Evolutionary conservation across 345 rosid species (phyloP).

Genomic region (Salix brachista): DNA sequence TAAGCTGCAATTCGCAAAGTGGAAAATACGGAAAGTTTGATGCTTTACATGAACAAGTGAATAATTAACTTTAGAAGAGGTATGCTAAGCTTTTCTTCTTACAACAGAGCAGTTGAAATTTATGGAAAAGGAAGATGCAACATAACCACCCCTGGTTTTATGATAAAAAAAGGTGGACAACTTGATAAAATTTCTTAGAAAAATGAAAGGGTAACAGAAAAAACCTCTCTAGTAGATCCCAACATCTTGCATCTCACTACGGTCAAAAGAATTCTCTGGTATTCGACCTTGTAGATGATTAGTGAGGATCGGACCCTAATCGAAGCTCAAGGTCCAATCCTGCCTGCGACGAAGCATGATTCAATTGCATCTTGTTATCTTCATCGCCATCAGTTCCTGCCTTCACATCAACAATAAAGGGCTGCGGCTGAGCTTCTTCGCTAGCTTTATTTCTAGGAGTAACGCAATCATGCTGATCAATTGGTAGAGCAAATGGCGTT

Average conservation of each 20-base stretch:
- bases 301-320: constrained; percentile 19
- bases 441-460: background rate
- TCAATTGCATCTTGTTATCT: background rate
- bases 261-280: constrained; percentile 6
- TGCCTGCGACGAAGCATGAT: background rate
- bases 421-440: background rate
- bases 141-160: background rate
- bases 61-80: background rate
- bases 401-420: background rate
- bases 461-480: background rate
- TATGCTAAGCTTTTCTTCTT: background rate
- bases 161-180: background rate
- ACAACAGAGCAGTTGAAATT: background rate
- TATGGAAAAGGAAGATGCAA: background rate
- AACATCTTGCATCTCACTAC: background rate
- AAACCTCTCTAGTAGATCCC: constrained; percentile 3
- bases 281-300: background rate
- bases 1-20: background rate
- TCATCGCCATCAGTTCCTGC: background rate
- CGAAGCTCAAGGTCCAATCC: constrained; percentile 25
- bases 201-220: background rate
- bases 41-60: background rate
- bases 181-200: background rate
- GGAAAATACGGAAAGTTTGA: background rate
- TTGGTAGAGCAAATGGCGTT: background rate